Base-by-base conservation (phyloP, 1,139 yeast species). In the Debaryomyces udenii region DNA sequence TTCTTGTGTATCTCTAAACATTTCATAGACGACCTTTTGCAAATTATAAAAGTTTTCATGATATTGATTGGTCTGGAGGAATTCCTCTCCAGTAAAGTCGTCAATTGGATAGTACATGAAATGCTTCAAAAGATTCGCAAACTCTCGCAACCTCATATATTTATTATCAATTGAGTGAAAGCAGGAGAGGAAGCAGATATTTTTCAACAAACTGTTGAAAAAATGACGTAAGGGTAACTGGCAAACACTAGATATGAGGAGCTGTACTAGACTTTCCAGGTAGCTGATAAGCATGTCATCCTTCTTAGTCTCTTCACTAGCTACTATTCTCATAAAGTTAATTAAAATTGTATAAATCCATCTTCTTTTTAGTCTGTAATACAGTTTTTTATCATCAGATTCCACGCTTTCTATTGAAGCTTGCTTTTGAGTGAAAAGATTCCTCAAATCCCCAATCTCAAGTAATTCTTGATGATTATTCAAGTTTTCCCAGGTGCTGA, bases 201-300 rank as follows among this genome's bases (percentile, higher is more conserved):
- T 61, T 61, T 29, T 61, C 57, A 29, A 75, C 26, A 75, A 32
- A 0, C 67, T 48, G 42, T 61, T 64, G 2, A 66, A 42, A 43
- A 59, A 70, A 34, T 66, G 49, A 42, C 81, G 57, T 1, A 79
- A 66, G 0, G 78, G 74, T 10, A 68, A 50, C 43, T 70, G 76
- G 1, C 76, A 65, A 6, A 74, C 40, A 1, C 70, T 45, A 41
- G n/a, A 59, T 48, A 38, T 22, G 14, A 73, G 37, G 15, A 73
- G 44, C 16, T 51, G 41, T 10, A 69, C 22, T 2, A 59, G 42
- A 11, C 50, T 36, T 4, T 45, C 41, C 29, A 37, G 32, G 37
- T 40, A 45, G 5, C 29, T 14, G 3, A 41, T n/a, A 9, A 44
- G 18, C 32, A 31, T 17, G 6, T 38, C 23, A 4, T 32, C 23